These are phyloP conservation scores for Rosa chinensis DNA, from an alignment of 306 rosid genomes.

Conservation along the genomic window DNA sequence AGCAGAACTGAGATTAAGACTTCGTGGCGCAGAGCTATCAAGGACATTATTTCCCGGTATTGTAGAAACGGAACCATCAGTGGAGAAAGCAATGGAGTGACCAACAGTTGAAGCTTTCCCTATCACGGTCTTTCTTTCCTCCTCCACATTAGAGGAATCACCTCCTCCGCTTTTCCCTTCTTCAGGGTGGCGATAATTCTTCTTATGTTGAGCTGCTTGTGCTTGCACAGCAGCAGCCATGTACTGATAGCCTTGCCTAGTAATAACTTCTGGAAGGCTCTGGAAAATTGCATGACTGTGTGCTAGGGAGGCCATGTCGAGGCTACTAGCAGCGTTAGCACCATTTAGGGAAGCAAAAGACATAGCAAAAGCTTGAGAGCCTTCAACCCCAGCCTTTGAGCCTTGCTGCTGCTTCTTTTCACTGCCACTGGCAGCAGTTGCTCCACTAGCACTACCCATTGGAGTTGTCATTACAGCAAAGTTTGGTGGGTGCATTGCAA, in stretches of 20 bases:
- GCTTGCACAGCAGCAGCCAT: conserved; percentile 59
- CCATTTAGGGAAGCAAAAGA: conserved; percentile 79
- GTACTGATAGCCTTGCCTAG: conserved; percentile 41
- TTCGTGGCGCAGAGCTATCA: conserved; percentile 65
- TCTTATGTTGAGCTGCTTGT: conserved; percentile 73
- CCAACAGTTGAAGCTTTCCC: conserved; percentile 60
- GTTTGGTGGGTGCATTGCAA: conserved; percentile 63
- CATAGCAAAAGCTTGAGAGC: conserved; percentile 72
- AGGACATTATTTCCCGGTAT: conserved; percentile 54
- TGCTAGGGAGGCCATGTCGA: conserved; percentile 66
- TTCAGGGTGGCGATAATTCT: conserved; percentile 53
- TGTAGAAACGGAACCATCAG: conserved; percentile 53
- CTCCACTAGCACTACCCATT: conserved; percentile 28
- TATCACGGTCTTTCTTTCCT: conserved; percentile 59
- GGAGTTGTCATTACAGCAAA: conserved; percentile 77
- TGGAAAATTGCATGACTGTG: conserved; percentile 65
- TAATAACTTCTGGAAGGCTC: conserved; percentile 32
- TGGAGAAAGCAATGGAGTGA: conserved; percentile 79
- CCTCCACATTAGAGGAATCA: conserved; percentile 62
- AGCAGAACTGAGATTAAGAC: conserved; percentile 56
- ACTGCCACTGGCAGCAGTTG: conserved; percentile 44
- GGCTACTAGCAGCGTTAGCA: conserved; percentile 50
- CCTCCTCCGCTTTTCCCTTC: conserved; percentile 59
- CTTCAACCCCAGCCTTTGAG: conserved; percentile 60
- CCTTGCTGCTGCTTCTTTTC: conserved; percentile 75